Percentiles rank a stretch among this genome's conserved stretches.
phyloP scores from a whole-genome alignment of 73 alveolate genomes.

The Blepharisma japonicum region DNA sequence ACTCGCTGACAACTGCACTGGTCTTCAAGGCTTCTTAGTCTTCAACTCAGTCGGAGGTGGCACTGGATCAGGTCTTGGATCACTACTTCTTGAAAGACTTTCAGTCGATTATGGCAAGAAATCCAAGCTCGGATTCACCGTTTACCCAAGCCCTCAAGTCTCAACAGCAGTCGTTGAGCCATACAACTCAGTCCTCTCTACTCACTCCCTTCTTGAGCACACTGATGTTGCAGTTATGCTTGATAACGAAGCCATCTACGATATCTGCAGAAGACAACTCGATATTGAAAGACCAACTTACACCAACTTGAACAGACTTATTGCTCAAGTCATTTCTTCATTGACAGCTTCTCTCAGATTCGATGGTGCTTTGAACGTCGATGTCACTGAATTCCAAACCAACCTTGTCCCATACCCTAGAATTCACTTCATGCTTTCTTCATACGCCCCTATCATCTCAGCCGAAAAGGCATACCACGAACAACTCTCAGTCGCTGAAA shows the following conservation, averaged over 20 bases:
- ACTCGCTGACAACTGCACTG: slow-evolving; percentile 82
- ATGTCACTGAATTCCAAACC: slow-evolving; percentile 92
- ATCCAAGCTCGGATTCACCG: slow-evolving; percentile 78
- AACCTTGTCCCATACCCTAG: slow-evolving; percentile 98
- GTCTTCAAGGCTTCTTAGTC: slow-evolving; percentile 74
- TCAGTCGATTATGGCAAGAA: slow-evolving; percentile 90
- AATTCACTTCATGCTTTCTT: slow-evolving; percentile 93
- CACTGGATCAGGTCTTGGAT: slow-evolving; percentile 84
- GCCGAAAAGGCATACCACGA: slow-evolving; percentile 96
- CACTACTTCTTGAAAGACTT: slow-evolving; percentile 78
- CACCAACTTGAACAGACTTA: slow-evolving; percentile 87
- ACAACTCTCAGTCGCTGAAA: slow-evolving; percentile 93
- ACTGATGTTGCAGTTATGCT: slow-evolving; percentile 84
- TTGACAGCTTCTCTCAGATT: slow-evolving; percentile 92
- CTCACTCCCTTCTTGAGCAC: slow-evolving; percentile 63
- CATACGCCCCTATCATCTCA: slow-evolving; percentile 94
- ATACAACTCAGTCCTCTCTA: slow-evolving; percentile 72
- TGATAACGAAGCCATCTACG: slow-evolving; percentile 94
- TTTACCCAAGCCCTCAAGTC: slow-evolving; percentile 82
- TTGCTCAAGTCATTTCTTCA: slow-evolving; percentile 88
- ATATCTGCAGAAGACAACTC: slow-evolving; percentile 88
- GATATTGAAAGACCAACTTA: slow-evolving; percentile 88
- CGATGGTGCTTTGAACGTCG: slow-evolving; percentile 94
- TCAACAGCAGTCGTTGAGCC: slow-evolving; percentile 93
- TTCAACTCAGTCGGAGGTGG: slow-evolving; percentile 84